Base-by-base conservation (phyloP, 2,329 filamentous ascomycete species). In the Xylaria sp. region DNA sequence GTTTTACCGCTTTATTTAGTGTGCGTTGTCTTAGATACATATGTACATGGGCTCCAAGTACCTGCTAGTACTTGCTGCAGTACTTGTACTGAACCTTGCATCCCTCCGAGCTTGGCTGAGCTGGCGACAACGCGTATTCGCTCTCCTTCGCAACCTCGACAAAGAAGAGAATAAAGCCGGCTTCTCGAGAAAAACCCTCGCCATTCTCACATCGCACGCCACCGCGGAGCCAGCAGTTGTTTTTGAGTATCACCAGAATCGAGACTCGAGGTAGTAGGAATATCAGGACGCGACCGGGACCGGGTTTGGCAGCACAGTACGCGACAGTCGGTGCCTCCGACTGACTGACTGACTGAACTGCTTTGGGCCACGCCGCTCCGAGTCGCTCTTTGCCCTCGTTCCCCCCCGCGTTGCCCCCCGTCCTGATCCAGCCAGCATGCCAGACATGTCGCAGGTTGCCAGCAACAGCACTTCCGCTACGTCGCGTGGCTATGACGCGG, bases 371-470 rank as follows among this genome's bases (percentile, higher is more conserved):
- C 48, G 43, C 36, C 60, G 15, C 60, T 48, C 51, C 12, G 7
- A 7, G 20, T 28, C 28, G 28, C 28, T 28, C 28, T 20, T 10
- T 62, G 3, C 36, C 49, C 46, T 48, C 39, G 33, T 12, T 41
- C 15, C 15, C 25, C 23, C 41, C 12, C n/a, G 6, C 59, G 8
- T 46, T 12, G 25, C 59, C 4, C 20, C 36, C 51, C n/a, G 58
- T 56, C 62, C 59, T 36, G 57, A 67, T 66, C 63, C 64, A 52
- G 68, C 56, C 65, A 66, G 49, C 52, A 69, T 66, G 70, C 68
- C 70, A 72, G 70, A 72, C 70, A 72, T 72, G 70, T 72, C 70
- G 68, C 70, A 72, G 66, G 61, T 63, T 64, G 39, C 60, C 61
- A 25, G 41, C 54, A 49, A 67, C 46, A 46, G 39, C 56, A 58